Conservation (phyloP, 2,329 filamentous ascomycete genomes). For the Penicillium sp. region DNA sequence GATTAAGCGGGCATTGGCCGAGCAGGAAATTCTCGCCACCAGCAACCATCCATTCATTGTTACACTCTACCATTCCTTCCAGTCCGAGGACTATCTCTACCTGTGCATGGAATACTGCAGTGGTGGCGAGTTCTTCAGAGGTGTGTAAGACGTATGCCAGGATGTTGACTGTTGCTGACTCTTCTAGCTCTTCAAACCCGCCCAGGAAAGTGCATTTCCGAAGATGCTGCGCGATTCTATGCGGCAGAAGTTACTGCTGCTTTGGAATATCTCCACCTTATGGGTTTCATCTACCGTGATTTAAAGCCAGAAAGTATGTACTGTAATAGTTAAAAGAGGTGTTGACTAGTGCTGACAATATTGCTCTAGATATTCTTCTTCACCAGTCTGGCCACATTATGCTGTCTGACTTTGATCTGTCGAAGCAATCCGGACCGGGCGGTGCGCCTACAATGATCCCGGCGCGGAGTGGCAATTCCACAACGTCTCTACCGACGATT, state of each 20-base stretch:
- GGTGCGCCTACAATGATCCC: slow-evolving; percentile 98
- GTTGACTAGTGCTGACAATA: no score
- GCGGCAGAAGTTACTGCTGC: slow-evolving; percentile 95
- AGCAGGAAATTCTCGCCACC: slow-evolving; percentile 95
- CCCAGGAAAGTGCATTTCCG: slow-evolving; percentile 91
- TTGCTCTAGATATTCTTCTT: slow-evolving; percentile 89
- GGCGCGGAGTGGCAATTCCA: slow-evolving; percentile 72
- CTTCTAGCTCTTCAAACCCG: slow-evolving; percentile 72
- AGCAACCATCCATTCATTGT: slow-evolving; percentile 99
- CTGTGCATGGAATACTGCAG: slow-evolving; percentile 99
- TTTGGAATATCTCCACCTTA: slow-evolving; percentile 89
- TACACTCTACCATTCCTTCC: slow-evolving; percentile 96
- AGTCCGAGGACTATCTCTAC: slow-evolving; percentile 96
- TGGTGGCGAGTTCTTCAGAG: slow-evolving; percentile 92
- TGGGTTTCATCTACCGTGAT: slow-evolving; percentile 99
- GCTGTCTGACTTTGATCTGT: slow-evolving; percentile 97
- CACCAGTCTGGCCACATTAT: slow-evolving; percentile 99
- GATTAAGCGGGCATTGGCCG: slow-evolving; percentile 93
- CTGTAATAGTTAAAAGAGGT: no score
- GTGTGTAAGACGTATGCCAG: no score
- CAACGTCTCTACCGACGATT: slow-evolving; percentile 83
- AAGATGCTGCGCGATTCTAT: slow-evolving; percentile 94
- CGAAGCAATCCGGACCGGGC: slow-evolving; percentile 91
- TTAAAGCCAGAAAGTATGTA: slow-evolving; percentile 95
- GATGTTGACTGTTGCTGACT: no score